These are phyloP conservation scores for Babesia caballi DNA, from an alignment of 169 alveolate species.

Conservation along the genomic window DNA sequence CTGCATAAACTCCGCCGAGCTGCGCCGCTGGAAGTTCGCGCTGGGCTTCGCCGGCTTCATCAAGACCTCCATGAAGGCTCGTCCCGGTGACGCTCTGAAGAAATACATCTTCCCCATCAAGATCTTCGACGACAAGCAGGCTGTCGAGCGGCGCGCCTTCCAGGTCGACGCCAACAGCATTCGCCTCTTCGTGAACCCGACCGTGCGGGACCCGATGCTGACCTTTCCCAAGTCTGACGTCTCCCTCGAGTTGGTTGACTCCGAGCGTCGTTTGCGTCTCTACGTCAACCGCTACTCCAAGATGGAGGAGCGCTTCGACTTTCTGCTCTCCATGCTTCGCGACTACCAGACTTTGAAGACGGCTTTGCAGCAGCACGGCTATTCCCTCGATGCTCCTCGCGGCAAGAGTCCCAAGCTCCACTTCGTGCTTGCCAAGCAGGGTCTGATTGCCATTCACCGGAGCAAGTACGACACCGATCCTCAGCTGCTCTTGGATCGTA, in stretches of 20 bases:
- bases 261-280: conserved; percentile 66
- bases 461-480: conserved; percentile 68
- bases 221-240: conserved; percentile 59
- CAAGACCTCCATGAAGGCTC: conserved; percentile 11
- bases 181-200: conserved; percentile 55
- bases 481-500: conserved; percentile 54
- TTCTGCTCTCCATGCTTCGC: conserved; percentile 64
- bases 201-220: conserved; percentile 55
- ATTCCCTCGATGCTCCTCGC: conserved; percentile 21
- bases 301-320: conserved; percentile 73
- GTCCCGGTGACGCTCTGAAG: conserved; percentile 45
- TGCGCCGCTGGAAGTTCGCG: conserved; percentile 75
- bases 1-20: conserved; percentile 68
- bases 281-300: conserved; percentile 65
- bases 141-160: conserved; percentile 41
- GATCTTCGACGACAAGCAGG: conserved; percentile 56
- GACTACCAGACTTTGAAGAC: conserved; percentile 44
- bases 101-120: conserved; percentile 74
- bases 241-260: conserved; percentile 35
- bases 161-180: conserved; percentile 46
- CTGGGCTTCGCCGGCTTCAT: conserved; percentile 73
- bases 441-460: conserved; percentile 63
- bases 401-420: conserved; percentile 51
- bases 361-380: conserved; percentile 10
- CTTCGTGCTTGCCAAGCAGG: conserved; percentile 65